These are phyloP conservation scores for Neoscytalidium dimidiatum DNA, from an alignment of 2,329 filamentous ascomycete species.

Conservation along the genomic window DNA sequence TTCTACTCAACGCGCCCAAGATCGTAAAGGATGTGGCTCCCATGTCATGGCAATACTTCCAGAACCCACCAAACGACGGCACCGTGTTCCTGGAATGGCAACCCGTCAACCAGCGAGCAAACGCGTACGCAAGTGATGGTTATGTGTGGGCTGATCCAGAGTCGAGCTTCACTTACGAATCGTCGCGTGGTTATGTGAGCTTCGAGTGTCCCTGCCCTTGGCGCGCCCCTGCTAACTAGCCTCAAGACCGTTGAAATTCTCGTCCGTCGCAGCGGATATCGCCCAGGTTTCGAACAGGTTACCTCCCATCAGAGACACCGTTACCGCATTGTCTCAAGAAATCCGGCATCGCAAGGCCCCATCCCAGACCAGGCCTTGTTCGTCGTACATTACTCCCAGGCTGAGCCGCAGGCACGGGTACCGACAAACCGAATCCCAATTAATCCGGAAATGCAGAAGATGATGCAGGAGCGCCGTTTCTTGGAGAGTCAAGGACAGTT, in stretches of 20 bases:
- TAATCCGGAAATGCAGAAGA: conserved; percentile 58
- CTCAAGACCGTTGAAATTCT: conserved; percentile 85
- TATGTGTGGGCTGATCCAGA: conserved; percentile 89
- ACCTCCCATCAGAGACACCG: conserved; percentile 79
- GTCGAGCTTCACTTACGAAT: conserved; percentile 71
- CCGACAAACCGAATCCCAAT: conserved; percentile 68
- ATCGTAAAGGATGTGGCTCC: conserved; percentile 82
- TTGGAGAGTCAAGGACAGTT: conserved; percentile 71
- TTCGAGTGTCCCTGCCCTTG: not conserved
- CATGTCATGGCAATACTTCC: conserved; percentile 92
- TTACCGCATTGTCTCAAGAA: conserved; percentile 79
- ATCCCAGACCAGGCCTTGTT: conserved; percentile 76
- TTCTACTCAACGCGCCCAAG: conserved; percentile 79
- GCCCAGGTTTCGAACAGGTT: conserved; percentile 69
- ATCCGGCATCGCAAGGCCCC: conserved; percentile 68
- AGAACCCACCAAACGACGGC: conserved; percentile 73
- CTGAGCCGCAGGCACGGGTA: conserved; percentile 72
- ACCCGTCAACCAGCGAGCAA: conserved; percentile 66
- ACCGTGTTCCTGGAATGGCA: conserved; percentile 88
- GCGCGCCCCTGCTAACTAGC: conserved; percentile 18
- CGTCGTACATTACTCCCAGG: conserved; percentile 85
- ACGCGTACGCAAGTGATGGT: conserved; percentile 84
- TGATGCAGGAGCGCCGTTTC: conserved; percentile 62
- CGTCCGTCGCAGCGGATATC: conserved; percentile 78
- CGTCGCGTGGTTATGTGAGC: conserved; percentile 63